These are phyloP conservation scores for Quillaja saponaria DNA, from an alignment of 306 rosid species.

Conservation along the genomic window DNA sequence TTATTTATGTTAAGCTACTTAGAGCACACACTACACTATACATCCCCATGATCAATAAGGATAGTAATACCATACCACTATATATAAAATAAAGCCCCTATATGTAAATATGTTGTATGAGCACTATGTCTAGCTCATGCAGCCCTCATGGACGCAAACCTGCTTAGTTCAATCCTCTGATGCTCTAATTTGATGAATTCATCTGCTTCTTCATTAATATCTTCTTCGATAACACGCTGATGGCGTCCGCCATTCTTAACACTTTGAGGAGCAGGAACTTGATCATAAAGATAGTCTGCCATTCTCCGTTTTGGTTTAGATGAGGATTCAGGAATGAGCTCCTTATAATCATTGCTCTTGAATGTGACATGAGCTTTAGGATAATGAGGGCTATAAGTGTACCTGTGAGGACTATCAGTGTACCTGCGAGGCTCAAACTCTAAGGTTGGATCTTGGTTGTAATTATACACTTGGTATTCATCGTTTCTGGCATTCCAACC, in stretches of 20 bases:
- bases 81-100: background rate
- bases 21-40: background rate
- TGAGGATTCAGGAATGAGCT: constrained; percentile 1
- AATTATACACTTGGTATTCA: background rate
- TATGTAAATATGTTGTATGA: background rate
- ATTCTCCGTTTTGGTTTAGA: background rate
- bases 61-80: no score
- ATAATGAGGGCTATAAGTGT: background rate
- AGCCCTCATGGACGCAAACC: constrained; percentile 29
- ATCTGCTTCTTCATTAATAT: constrained; percentile 60
- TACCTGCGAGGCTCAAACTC: constrained; percentile 23
- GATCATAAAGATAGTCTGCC: background rate
- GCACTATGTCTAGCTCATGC: no score
- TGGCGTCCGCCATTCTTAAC: background rate
- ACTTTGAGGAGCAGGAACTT: background rate
- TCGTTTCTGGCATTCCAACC: constrained; percentile 17
- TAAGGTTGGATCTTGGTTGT: background rate
- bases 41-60: background rate
- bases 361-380: constrained; percentile 17
- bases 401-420: constrained; percentile 10
- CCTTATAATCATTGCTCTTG: constrained; percentile 19
- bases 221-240: constrained; percentile 22
- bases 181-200: constrained; percentile 64
- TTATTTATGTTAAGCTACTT: background rate
- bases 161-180: constrained; percentile 34